A percentile compares a stretch with the other conserved stretches of the same genome.
Conservation (phyloP, 306 rosid genomes). For the Pueraria montana region DNA sequence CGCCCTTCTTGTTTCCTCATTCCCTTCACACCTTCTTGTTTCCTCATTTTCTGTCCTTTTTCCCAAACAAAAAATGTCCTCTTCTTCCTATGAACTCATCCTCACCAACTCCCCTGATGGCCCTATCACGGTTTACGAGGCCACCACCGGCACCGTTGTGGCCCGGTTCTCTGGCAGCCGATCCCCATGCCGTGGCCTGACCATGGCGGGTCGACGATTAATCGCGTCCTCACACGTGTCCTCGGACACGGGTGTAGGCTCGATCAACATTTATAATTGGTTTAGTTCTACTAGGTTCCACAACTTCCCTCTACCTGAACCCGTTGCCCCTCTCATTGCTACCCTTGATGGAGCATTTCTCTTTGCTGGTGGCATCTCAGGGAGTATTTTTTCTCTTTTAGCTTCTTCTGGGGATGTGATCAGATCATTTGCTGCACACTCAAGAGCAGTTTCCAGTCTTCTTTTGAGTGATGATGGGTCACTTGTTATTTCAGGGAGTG, state of each 20-base stretch:
- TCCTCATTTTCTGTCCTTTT: background rate
- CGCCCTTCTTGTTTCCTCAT: conserved; percentile 43
- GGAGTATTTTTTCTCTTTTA: conserved; percentile 60
- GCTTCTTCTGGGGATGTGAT: conserved; percentile 65
- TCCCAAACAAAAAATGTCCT: conserved; percentile 53
- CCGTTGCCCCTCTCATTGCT: conserved; percentile 69
- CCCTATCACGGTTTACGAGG: conserved; percentile 62
- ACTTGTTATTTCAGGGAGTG: conserved; percentile 71
- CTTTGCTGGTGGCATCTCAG: conserved; percentile 80
- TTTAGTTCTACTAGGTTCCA: conserved; percentile 55
- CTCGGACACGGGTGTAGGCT: conserved; percentile 62
- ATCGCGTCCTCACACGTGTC: conserved; percentile 71
- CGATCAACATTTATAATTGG: conserved; percentile 78
- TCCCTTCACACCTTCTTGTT: background rate
- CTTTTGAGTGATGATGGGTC: conserved; percentile 67
- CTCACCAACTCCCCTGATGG: conserved; percentile 75
- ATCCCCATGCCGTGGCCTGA: conserved; percentile 65
- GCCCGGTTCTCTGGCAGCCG: conserved; percentile 57
- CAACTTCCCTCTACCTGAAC: conserved; percentile 65
- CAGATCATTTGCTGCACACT: conserved; percentile 54
- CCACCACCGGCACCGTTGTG: conserved; percentile 54
- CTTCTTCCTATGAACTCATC: conserved; percentile 57
- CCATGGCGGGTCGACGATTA: conserved; percentile 49
- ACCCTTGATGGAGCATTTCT: conserved; percentile 59
- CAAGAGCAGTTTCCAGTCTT: conserved; percentile 66